These are phyloP conservation scores for Candida boleticola DNA, from an alignment of 805 yeast genomes.

Conservation along the genomic window DNA sequence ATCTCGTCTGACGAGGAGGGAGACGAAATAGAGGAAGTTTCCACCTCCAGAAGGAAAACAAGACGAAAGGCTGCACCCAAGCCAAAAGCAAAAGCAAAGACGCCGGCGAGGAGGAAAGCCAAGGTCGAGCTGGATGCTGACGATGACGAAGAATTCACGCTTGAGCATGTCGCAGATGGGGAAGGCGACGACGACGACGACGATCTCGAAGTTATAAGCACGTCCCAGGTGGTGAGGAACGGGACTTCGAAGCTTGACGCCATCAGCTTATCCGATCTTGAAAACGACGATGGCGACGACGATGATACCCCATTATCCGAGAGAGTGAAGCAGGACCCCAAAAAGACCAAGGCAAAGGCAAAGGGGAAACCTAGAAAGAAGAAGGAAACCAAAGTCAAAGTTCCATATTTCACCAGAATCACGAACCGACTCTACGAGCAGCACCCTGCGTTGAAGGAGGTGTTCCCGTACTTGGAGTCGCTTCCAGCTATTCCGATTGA, in stretches of 20 bases:
- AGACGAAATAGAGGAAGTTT: background rate
- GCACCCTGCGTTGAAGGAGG: conserved; percentile 76
- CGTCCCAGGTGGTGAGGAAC: conserved; percentile 21
- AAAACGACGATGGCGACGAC: conserved; percentile 6
- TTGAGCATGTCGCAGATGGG: background rate
- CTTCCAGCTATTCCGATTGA: conserved; percentile 48
- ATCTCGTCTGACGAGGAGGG: conserved; percentile 5
- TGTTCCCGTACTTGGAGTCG: conserved; percentile 62
- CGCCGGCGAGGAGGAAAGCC: background rate
- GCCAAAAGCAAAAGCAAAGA: background rate
- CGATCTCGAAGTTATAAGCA: conserved; percentile 14
- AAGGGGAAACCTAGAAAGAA: conserved; percentile 23
- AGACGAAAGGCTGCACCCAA: background rate
- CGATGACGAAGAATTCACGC: conserved; percentile 1
- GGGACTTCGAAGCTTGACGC: conserved; percentile 23
- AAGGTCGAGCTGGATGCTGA: background rate
- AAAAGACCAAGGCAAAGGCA: conserved; percentile 18
- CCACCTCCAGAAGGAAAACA: background rate
- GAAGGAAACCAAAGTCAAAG: conserved; percentile 50
- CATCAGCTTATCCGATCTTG: conserved; percentile 9
- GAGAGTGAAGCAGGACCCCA: conserved; percentile 6
- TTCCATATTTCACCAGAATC: conserved; percentile 67
- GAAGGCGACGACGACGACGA: conserved; percentile 5
- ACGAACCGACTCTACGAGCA: conserved; percentile 65
- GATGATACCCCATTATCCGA: conserved; percentile 23